Evolutionary conservation across 2,329 filamentous ascomycete genomes (phyloP).

Genomic region (Trematosphaeria pertusa): DNA sequence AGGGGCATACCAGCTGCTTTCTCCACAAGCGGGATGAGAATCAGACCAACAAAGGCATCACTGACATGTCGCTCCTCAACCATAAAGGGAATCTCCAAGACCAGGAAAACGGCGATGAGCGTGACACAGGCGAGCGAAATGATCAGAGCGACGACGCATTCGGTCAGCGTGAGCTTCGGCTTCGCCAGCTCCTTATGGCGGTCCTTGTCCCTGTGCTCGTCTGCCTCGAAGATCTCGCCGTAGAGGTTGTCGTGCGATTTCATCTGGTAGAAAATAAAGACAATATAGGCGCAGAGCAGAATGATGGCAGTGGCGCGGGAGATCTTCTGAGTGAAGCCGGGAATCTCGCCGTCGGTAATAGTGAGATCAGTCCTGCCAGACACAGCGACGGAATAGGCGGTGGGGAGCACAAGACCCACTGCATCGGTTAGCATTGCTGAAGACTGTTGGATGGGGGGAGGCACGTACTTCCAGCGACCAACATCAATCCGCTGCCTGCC

Average conservation of each 20-base stretch:
- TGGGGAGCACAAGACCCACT: conserved; percentile 58
- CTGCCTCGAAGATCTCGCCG: conserved; percentile 73
- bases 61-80: conserved; percentile 58
- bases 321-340: conserved; percentile 65
- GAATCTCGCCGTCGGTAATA: conserved; percentile 63
- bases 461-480: conserved; percentile 72
- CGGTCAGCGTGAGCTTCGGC: conserved; percentile 75
- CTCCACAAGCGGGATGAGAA: conserved; percentile 81
- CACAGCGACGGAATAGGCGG: conserved; percentile 60
- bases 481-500: conserved; percentile 76
- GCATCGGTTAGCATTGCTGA: conserved; percentile 34
- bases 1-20: conserved; percentile 67
- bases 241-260: conserved; percentile 79
- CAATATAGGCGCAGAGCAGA: conserved; percentile 70
- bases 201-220: conserved; percentile 73
- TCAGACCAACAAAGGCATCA: conserved; percentile 69
- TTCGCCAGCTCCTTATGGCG: conserved; percentile 65
- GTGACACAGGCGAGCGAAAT: conserved; percentile 73
- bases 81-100: conserved; percentile 72
- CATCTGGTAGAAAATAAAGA: conserved; percentile 74
- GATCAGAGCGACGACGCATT: conserved; percentile 70
- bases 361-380: conserved; percentile 37
- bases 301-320: conserved; percentile 75
- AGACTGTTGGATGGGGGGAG: conserved; percentile 40
- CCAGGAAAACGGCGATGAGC: conserved; percentile 75